Evolutionary conservation across 345 rosid genomes (phyloP).

Genomic region (Combretum micranthum): DNA sequence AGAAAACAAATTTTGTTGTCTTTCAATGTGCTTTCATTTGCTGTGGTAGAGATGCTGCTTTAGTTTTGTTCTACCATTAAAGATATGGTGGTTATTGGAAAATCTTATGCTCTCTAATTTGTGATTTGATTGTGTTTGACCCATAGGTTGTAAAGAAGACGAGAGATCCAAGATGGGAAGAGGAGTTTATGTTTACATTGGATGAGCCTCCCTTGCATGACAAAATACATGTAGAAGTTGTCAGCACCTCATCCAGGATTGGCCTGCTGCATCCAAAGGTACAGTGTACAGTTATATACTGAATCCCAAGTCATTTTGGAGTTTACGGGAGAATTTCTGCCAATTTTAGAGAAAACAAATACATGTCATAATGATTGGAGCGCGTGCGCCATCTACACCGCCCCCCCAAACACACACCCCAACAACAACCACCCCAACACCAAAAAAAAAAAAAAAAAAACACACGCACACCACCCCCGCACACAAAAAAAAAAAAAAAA

Average conservation of each 20-base stretch:
- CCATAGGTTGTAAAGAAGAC: constrained; percentile 65
- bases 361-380: background rate
- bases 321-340: background rate
- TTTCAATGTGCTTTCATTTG: too few species aligned
- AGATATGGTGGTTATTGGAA: too few species aligned
- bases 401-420: too few species aligned
- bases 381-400: too few species aligned
- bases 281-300: constrained; percentile 1
- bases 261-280: constrained; percentile 91
- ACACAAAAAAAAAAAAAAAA: too few species aligned
- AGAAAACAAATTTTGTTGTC: too few species aligned
- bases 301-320: background rate
- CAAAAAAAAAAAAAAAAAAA: too few species aligned
- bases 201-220: constrained; percentile 76
- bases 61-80: too few species aligned
- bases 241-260: constrained; percentile 73
- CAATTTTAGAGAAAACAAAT: background rate
- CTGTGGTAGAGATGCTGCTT: too few species aligned
- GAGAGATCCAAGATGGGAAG: constrained; percentile 95
- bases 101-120: background rate
- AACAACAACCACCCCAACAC: too few species aligned
- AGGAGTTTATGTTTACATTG: constrained; percentile 63
- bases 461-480: too few species aligned
- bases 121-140: constrained; percentile 11
- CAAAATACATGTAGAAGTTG: constrained; percentile 74